Conservation (phyloP, 371 early-diverging fungal genomes). For the Lichtheimia corymbifera region DNA sequence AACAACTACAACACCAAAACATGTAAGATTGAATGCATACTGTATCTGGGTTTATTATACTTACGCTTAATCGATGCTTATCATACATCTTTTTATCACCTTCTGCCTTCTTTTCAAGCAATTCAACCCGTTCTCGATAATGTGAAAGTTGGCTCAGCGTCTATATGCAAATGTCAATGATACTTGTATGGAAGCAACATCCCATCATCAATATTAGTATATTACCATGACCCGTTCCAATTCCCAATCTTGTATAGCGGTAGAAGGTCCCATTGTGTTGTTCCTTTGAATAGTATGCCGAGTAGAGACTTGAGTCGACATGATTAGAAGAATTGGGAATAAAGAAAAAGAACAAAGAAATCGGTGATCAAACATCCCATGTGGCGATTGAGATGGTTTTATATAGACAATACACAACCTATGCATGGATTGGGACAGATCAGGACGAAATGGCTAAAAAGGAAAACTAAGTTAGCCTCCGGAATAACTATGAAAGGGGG, state of each 20-base stretch:
- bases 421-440: too few relatives aligned
- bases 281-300: conserved; percentile 18
- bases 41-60: background rate
- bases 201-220: too few relatives aligned
- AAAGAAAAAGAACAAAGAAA: conserved; percentile 7
- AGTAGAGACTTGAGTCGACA: conserved; percentile 10
- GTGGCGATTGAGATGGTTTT: too few relatives aligned
- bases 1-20: conserved; percentile 22
- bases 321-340: background rate
- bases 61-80: conserved; percentile 34
- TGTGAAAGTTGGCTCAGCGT: conserved; percentile 22
- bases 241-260: conserved; percentile 42
- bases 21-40: too few relatives aligned
- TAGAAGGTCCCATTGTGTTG: conserved; percentile 27
- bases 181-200: too few relatives aligned
- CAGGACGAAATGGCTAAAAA: too few relatives aligned
- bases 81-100: conserved; percentile 27
- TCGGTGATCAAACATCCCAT: background rate
- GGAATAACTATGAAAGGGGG: too few relatives aligned
- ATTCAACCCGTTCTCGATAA: conserved; percentile 26
- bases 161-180: conserved; percentile 9
- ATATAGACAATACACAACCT: too few relatives aligned
- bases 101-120: conserved; percentile 24
- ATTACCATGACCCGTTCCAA: conserved; percentile 36
- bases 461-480: too few relatives aligned